A percentile compares a stretch with the other conserved stretches of the same genome.
Conservation (phyloP, 148 eudicot genomes). For the Vaccinium myrtillus region DNA sequence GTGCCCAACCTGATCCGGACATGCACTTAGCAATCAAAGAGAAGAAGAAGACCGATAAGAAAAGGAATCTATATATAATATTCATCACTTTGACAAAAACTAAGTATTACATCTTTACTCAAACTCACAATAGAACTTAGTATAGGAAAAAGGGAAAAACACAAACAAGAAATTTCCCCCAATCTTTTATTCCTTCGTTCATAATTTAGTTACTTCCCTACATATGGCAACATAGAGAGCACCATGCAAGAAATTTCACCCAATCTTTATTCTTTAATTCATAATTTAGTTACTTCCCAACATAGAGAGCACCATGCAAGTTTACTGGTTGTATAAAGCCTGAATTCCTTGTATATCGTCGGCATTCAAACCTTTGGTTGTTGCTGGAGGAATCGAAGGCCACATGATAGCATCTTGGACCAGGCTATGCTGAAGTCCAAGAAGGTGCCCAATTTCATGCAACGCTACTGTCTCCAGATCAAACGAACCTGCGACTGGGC, state of each 20-base stretch:
- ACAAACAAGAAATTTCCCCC: not conserved
- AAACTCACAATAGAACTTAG: not conserved
- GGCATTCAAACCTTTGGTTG: conserved; percentile 8
- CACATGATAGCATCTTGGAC: conserved; percentile 4
- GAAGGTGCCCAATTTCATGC: conserved; percentile 35
- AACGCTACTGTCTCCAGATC: conserved; percentile 23
- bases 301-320: not conserved
- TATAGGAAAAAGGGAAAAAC: too few relatives aligned
- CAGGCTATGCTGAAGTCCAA: conserved; percentile 7
- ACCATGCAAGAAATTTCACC: not conserved
- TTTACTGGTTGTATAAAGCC: conserved; percentile 9
- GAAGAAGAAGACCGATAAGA: not conserved
- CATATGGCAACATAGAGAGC: not conserved
- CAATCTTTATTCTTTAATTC: not conserved
- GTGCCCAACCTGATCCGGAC: not conserved
- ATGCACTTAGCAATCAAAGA: not conserved
- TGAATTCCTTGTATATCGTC: conserved; percentile 31
- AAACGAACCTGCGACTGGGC: not conserved
- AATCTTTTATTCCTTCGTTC: not conserved
- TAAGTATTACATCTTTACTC: not conserved
- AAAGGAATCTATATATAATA: not conserved
- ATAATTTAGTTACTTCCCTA: not conserved
- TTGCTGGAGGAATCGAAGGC: conserved; percentile 1
- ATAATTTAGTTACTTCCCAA: not conserved
- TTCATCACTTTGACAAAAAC: not conserved